These are phyloP conservation scores for Magnusiomyces ingens DNA, from an alignment of 1,139 yeast genomes.

Conservation along the genomic window DNA sequence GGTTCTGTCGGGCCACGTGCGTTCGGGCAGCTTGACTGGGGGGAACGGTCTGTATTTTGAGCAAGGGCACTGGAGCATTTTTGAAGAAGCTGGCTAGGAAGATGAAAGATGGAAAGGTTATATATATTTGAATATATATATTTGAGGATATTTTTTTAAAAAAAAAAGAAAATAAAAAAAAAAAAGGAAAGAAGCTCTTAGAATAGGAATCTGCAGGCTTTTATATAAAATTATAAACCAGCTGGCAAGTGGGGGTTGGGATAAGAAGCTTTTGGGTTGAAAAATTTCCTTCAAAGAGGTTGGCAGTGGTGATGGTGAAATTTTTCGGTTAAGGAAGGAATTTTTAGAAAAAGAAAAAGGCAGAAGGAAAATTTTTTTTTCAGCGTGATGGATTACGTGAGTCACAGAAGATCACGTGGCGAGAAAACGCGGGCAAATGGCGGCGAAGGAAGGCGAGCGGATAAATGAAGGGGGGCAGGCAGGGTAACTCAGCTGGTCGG, in stretches of 20 bases:
- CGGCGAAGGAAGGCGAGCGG: too few species aligned
- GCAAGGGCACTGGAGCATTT: constrained; percentile 68
- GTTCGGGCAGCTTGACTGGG: constrained; percentile 59
- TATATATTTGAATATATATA: neutral
- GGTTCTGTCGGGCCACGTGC: constrained; percentile 81
- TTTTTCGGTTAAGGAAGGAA: neutral
- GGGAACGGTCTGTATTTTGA: constrained; percentile 66
- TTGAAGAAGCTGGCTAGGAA: neutral
- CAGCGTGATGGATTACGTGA: neutral
- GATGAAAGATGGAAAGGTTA: neutral
- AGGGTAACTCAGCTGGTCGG: too few species aligned
- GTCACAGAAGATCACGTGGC: neutral
- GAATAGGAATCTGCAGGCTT: too few species aligned
- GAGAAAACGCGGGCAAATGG: neutral
- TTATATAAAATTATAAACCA: too few species aligned
- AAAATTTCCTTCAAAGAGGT: too few species aligned
- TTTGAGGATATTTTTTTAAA: neutral
- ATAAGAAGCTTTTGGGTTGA: too few species aligned
- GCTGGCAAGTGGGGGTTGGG: too few species aligned
- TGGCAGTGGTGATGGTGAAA: neutral
- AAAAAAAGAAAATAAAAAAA: constrained; percentile 20
- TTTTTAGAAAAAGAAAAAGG: too few species aligned
- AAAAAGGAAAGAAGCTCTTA: too few species aligned
- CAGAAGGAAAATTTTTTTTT: too few species aligned
- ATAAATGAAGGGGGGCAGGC: too few species aligned